Evolutionary conservation across 176 grass and related monocot genomes (phyloP).

Genomic region (Cocos nucifera): DNA sequence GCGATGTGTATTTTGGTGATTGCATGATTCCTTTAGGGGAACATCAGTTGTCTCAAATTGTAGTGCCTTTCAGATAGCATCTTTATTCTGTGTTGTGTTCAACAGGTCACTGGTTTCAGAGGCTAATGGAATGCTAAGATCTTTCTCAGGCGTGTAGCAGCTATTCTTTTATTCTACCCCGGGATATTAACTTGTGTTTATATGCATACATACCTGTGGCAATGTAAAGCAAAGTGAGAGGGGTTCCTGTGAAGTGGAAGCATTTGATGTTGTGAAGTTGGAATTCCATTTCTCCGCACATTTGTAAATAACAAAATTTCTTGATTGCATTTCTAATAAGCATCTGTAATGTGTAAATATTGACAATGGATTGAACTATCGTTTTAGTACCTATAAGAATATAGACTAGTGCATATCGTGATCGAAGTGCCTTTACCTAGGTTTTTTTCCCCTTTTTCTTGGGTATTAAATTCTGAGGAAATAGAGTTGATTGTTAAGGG

Average conservation of each 20-base stretch:
- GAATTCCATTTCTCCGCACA: conserved; percentile 36
- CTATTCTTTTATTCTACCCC: conserved; percentile 58
- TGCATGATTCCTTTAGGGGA: background rate
- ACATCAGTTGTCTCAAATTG: background rate
- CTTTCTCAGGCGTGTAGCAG: conserved; percentile 41
- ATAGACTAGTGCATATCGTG: no score
- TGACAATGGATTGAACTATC: background rate
- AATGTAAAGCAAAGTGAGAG: conserved; percentile 32
- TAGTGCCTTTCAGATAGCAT: background rate
- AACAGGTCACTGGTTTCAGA: conserved; percentile 28
- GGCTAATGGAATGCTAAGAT: conserved; percentile 30
- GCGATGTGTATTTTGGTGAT: no score
- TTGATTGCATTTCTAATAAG: conserved; percentile 48
- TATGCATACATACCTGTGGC: conserved; percentile 36
- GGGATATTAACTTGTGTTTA: conserved; percentile 48
- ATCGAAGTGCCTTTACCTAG: no score
- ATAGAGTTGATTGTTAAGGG: no score
- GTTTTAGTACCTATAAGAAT: no score
- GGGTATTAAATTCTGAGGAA: no score
- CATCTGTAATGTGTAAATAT: conserved; percentile 42
- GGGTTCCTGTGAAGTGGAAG: conserved; percentile 34
- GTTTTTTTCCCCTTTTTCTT: no score
- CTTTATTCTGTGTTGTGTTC: conserved; percentile 22
- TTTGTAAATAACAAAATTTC: conserved; percentile 54
- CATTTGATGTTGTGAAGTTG: conserved; percentile 32